Base-by-base conservation (phyloP, 2,329 filamentous ascomycete species). In the Botryotinia globosa region DNA sequence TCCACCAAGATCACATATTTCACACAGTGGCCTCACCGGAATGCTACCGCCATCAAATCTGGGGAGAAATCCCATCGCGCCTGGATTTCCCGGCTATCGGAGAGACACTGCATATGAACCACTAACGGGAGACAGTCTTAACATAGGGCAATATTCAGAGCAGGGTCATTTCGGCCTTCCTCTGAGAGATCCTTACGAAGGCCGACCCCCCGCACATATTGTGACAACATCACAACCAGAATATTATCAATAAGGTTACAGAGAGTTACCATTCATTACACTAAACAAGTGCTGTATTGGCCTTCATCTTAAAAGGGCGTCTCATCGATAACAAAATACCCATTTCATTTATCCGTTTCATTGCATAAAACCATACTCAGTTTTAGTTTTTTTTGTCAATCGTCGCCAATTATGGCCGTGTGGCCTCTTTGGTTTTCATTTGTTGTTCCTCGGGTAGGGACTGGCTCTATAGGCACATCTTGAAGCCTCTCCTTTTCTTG, bases 141-240 rank as follows among this genome's bases (percentile, higher is more conserved):
- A 63, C 29, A 67, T 72, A 29, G 29, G 48, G 7, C 45, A 67
- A 58, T 72, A 45, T 48, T 20, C 70, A 37, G 70, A 68, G 22
- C 70, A 67, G 34, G 54, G 39, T 14, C 25, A 37, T 56, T 67
- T 67, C n/a, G 64, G 32, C 4, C 8, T 51, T 29, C 48, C 65
- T 25, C 18, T 67, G 5, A 56, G 65, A 56, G 48, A 67, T 67
- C 65, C 65, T 32, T 67, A 67, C 29, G 65, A 67, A 56, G 37
- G 48, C 22, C 65, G 65, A 12, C 39, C 65, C n/a, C 29, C 65
- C 37, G 34, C 48, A 25, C 65, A 67, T 20, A 29, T 67, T 42
- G 65, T 67, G 65, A 44, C 65, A 14, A 67, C 65, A 67, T 67
- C 48, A 12, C 65, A 67, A 42, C 65, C 65, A 34, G 65, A 51